Evolutionary conservation across 1,284 basidiomycete species (phyloP).

Genomic region (Trametes sp.): DNA sequence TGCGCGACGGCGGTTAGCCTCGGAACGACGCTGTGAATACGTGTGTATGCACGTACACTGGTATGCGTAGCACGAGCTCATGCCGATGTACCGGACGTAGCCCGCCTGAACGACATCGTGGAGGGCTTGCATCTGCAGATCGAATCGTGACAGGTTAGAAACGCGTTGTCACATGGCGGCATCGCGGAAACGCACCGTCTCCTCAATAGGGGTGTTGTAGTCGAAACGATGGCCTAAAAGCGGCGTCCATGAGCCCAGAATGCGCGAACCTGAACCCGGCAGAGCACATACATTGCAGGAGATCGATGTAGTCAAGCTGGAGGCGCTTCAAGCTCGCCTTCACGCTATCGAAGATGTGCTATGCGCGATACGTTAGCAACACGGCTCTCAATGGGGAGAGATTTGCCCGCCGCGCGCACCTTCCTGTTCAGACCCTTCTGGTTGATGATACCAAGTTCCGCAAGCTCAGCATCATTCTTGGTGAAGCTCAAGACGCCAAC

Average conservation of each 20-base stretch:
- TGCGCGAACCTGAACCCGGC: background rate
- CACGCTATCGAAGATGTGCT: slow-evolving; percentile 56
- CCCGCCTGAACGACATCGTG: slow-evolving; percentile 73
- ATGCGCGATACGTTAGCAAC: slow-evolving; percentile 13
- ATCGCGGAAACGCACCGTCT: slow-evolving; percentile 24
- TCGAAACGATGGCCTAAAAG: slow-evolving; percentile 43
- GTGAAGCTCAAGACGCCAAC: slow-evolving; percentile 27
- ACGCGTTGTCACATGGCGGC: background rate
- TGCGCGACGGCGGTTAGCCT: slow-evolving; percentile 6
- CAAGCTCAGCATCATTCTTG: slow-evolving; percentile 16
- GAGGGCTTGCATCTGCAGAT: slow-evolving; percentile 60
- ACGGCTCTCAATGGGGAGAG: background rate
- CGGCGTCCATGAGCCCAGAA: slow-evolving; percentile 34
- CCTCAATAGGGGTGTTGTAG: slow-evolving; percentile 40
- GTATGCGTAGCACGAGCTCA: slow-evolving; percentile 52
- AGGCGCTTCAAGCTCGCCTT: slow-evolving; percentile 51
- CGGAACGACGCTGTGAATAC: too few species aligned
- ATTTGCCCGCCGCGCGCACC: slow-evolving; percentile 22
- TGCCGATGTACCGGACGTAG: slow-evolving; percentile 73
- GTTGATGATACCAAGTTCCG: slow-evolving; percentile 35
- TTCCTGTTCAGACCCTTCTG: slow-evolving; percentile 45
- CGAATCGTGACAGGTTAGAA: too few species aligned
- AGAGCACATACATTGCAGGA: slow-evolving; percentile 43
- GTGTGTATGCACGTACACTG: slow-evolving; percentile 34
- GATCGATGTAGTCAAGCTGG: slow-evolving; percentile 53